phyloP scores from a whole-genome alignment of 1,284 basidiomycete genomes.

The Cutaneotrichosporon sp. region DNA sequence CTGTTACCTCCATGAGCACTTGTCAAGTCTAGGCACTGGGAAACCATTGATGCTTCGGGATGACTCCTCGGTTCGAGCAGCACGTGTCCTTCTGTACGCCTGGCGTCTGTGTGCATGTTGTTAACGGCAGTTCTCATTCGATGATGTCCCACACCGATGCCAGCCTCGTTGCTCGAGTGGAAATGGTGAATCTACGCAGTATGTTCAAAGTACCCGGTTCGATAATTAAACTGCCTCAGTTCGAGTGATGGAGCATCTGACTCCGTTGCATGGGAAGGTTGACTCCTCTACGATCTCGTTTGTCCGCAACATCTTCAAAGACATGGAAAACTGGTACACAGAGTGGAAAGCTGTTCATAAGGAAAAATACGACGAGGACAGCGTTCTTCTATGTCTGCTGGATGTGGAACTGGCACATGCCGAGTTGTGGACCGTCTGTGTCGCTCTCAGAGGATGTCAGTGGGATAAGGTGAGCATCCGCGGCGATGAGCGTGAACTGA shows the following conservation, averaged over 20 bases:
- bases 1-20: constrained; percentile 57
- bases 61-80: constrained; percentile 77
- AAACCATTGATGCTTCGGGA: constrained; percentile 82
- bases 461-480: constrained; percentile 77
- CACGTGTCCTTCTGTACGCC: constrained; percentile 62
- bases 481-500: background rate
- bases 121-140: constrained; percentile 56
- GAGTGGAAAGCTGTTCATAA: constrained; percentile 79
- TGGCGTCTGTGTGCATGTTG: background rate
- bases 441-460: constrained; percentile 78
- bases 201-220: background rate
- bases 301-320: constrained; percentile 74
- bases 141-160: constrained; percentile 84
- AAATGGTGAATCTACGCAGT: constrained; percentile 69
- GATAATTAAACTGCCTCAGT: constrained; percentile 51
- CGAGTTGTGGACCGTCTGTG: constrained; percentile 87
- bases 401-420: constrained; percentile 83
- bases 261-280: constrained; percentile 77
- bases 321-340: constrained; percentile 66
- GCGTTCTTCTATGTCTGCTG: constrained; percentile 72
- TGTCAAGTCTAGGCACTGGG: constrained; percentile 78
- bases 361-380: constrained; percentile 65
- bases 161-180: constrained; percentile 75
- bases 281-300: constrained; percentile 77
- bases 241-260: constrained; percentile 81